A percentile compares a stretch with the other conserved stretches of the same genome.
These are phyloP conservation scores for Podila clonocystis DNA, from an alignment of 192 early-diverging fungal genomes.

Conservation along the genomic window DNA sequence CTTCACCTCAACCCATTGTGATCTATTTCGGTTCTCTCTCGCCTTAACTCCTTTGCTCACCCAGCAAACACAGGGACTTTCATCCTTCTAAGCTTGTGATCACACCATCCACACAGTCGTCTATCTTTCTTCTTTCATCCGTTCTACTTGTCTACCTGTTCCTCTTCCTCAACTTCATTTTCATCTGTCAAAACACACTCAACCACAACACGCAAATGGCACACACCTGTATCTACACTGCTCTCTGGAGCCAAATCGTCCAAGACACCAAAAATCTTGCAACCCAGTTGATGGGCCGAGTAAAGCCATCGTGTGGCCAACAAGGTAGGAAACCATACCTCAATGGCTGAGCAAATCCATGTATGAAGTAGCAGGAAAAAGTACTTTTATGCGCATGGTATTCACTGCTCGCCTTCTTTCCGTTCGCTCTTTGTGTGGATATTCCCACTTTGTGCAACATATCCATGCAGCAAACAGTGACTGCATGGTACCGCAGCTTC, in stretches of 20 bases:
- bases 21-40: neutral
- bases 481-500: neutral
- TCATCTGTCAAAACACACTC: neutral
- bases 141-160: neutral
- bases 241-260: conserved; percentile 24
- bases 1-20: neutral
- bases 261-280: conserved; percentile 20
- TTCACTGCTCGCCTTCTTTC: too few relatives aligned
- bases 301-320: neutral
- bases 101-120: neutral
- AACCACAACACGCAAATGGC: neutral
- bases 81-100: neutral
- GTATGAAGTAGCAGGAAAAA: neutral
- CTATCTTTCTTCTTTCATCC: neutral
- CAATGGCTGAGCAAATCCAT: neutral
- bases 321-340: neutral
- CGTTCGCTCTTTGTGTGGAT: neutral
- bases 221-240: conserved; percentile 2
- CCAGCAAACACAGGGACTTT: neutral
- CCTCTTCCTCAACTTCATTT: neutral
- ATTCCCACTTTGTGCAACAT: neutral
- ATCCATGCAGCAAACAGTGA: neutral
- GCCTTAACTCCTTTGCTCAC: neutral
- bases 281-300: neutral
- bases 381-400: too few relatives aligned